phyloP scores from a whole-genome alignment of 2,329 filamentous ascomycete species.

The Penicillium sp. region DNA sequence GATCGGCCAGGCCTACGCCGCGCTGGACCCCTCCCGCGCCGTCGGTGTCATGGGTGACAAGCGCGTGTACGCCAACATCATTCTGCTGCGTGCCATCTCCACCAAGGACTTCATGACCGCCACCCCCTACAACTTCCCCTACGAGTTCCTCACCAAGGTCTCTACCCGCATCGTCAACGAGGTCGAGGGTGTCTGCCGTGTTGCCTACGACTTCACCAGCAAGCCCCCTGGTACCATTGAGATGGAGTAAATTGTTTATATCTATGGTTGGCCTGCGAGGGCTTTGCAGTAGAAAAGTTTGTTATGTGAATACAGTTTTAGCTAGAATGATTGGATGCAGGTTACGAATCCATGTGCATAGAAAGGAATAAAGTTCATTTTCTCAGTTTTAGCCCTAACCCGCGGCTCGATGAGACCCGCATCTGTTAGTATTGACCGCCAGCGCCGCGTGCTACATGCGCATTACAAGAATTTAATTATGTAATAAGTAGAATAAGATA shows the following conservation, averaged over 20 bases:
- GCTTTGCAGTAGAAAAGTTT: constrained; percentile 6
- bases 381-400: too few relatives aligned
- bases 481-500: too few relatives aligned
- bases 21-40: constrained; percentile 65
- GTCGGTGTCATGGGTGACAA: constrained; percentile 64
- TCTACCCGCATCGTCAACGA: constrained; percentile 72
- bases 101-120: constrained; percentile 75
- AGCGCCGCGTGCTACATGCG: too few relatives aligned
- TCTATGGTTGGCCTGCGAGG: background rate
- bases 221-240: constrained; percentile 30
- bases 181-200: constrained; percentile 70
- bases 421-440: too few relatives aligned
- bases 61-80: constrained; percentile 52
- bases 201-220: constrained; percentile 62
- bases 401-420: too few relatives aligned
- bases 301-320: background rate
- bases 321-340: constrained; percentile 7
- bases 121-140: constrained; percentile 67
- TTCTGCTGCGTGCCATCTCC: constrained; percentile 55
- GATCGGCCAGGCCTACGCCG: constrained; percentile 70
- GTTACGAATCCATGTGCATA: constrained; percentile 18
- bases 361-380: background rate
- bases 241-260: constrained; percentile 21
- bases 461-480: too few relatives aligned
- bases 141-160: constrained; percentile 64